Evolutionary conservation across 768 basidiomycete species (phyloP).

Genomic region (Kwoniella bestiolae): DNA sequence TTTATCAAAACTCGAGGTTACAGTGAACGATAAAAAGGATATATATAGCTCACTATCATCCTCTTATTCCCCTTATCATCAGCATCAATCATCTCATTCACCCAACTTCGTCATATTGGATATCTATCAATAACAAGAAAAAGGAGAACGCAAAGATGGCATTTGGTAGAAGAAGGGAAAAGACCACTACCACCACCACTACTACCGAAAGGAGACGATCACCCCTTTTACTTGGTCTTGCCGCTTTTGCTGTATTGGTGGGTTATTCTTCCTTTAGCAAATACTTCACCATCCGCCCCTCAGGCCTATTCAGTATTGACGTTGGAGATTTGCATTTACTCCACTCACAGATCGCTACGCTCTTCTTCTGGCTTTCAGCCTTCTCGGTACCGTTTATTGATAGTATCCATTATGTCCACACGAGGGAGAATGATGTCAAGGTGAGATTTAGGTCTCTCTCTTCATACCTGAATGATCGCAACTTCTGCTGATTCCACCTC

Average conservation of each 20-base stretch:
- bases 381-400: constrained; percentile 52
- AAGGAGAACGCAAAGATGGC: neutral
- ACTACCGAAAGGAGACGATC: constrained; percentile 17
- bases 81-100: neutral
- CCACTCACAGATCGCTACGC: constrained; percentile 34
- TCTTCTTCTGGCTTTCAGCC: constrained; percentile 53
- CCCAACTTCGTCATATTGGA: neutral
- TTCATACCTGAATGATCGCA: neutral
- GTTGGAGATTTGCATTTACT: neutral
- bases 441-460: constrained; percentile 17
- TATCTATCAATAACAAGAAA: neutral
- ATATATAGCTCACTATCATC: neutral
- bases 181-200: neutral
- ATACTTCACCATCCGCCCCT: no score
- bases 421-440: constrained; percentile 28
- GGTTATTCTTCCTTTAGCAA: constrained; percentile 15
- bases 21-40: neutral
- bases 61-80: neutral
- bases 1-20: neutral
- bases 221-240: constrained; percentile 34
- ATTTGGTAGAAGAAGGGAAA: neutral
- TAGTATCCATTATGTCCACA: constrained; percentile 45
- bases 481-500: no score
- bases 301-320: no score
- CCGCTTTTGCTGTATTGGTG: constrained; percentile 46